Conservation (phyloP, 129 eudicot genomes). For the sunflower (Helianthus annuus) region DNA sequence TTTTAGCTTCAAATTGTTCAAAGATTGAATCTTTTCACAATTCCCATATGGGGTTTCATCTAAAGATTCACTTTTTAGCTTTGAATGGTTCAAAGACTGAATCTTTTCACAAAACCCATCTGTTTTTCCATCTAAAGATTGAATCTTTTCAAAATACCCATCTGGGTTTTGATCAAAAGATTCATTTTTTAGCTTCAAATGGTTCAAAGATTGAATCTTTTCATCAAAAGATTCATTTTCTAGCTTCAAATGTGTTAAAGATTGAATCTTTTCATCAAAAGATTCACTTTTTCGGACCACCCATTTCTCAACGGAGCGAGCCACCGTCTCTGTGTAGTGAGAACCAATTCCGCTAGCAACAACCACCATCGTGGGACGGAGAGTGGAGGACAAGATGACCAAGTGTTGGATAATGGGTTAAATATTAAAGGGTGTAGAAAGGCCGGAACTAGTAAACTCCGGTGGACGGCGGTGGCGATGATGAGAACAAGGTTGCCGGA, state of each 20-base stretch:
- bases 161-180: background rate
- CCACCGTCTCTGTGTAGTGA: conserved; percentile 44
- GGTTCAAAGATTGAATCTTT: background rate
- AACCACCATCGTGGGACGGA: conserved; percentile 51
- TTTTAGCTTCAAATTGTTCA: too few species aligned
- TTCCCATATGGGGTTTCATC: too few species aligned
- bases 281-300: conserved; percentile 11
- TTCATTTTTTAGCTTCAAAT: background rate
- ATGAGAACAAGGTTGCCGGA: conserved; percentile 43
- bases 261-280: background rate
- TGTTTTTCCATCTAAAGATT: too few species aligned
- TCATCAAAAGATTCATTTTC: background rate
- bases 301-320: conserved; percentile 72
- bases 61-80: too few species aligned
- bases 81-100: too few species aligned
- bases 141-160: too few species aligned
- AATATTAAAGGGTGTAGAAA: conserved; percentile 52
- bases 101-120: too few species aligned
- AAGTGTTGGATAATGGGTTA: conserved; percentile 36
- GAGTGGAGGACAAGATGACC: conserved; percentile 55
- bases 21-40: too few species aligned
- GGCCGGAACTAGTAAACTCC: conserved; percentile 42
- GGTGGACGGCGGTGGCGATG: conserved; percentile 54
- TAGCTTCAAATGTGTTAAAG: background rate
- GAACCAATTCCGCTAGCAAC: conserved; percentile 76